Base-by-base conservation (phyloP, 371 early-diverging fungal species). In the Rhizopus microsporus region DNA sequence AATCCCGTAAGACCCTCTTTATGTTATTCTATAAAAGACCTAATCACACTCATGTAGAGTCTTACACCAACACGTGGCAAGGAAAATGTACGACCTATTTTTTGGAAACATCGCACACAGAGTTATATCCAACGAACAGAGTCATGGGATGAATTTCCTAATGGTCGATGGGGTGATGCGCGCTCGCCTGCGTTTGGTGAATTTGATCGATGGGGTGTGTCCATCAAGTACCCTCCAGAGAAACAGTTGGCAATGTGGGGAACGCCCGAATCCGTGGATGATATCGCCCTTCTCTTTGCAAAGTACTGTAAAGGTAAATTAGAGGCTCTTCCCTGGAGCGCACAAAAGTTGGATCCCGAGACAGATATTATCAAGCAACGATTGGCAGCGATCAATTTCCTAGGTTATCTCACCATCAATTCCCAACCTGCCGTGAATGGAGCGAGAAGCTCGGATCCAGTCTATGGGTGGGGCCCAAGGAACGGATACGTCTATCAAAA, bases 131-230 rank as follows among this genome's bases (percentile, higher is more conserved):
- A 86, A 52, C 90, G 97, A 54, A 98, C 98, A 4, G 94, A 94
- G 63, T 77, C 87, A 17, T 98, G 98, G 98, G 97, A 98, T 76
- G 97, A 97, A 64, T 98, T 93, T 68, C 97, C 97, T 17, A 98
- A 98, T 71, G 98, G 98, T 38, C 89, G 98, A 48, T 98, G 97
- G 98, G 97, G 97, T 38, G 96, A 97, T 66, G 86, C 96, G 16
- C 83, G 96, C 12, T 97, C 97, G 6, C 89, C 92, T 34, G 78
- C 97, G 8, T 98, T 88, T 78, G 97, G 98, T 57, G 96, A 98
- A 56, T 74, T 97, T 60, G 96, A 93, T 65, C 91, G 94, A 35
- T 93, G 90, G 74, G 92, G 94, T 54, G 53, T 92, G 38, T 83
- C 90, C 31, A 81, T 95, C 51, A 91, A 93, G 58, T 80, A 88